phyloP scores from a whole-genome alignment of 2,329 filamentous ascomycete genomes.

The Ascochyta pisi region DNA sequence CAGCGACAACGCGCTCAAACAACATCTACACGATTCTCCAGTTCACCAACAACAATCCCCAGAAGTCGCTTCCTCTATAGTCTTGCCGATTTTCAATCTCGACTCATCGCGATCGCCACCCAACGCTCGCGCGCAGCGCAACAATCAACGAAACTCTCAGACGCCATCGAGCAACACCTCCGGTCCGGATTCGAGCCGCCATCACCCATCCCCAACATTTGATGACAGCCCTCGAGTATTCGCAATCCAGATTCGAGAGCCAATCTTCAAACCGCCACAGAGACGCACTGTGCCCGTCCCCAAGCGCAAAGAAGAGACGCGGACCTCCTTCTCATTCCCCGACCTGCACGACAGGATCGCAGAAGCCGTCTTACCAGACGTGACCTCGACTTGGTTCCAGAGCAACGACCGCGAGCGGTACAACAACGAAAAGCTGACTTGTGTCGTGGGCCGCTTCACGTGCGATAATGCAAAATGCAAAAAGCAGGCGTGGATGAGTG shows the following conservation, averaged over 20 bases:
- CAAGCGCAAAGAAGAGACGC: background rate
- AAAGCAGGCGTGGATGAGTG: too few relatives aligned
- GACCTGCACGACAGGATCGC: background rate
- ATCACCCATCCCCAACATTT: too few relatives aligned
- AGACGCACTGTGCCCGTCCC: background rate
- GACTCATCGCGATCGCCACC: background rate
- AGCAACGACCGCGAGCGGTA: background rate
- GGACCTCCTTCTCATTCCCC: background rate
- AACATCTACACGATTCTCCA: constrained; percentile 2
- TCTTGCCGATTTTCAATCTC: background rate
- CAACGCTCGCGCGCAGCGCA: background rate
- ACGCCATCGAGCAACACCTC: background rate
- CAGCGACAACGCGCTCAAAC: constrained; percentile 1
- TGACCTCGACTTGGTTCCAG: background rate
- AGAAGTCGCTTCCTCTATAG: background rate
- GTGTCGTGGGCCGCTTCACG: too few relatives aligned
- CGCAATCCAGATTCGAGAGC: too few relatives aligned
- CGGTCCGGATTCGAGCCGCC: background rate
- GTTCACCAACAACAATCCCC: background rate
- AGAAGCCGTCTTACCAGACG: constrained; percentile 2
- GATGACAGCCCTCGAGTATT: too few relatives aligned
- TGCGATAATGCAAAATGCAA: too few relatives aligned
- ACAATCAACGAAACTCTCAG: background rate
- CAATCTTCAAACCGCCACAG: too few relatives aligned
- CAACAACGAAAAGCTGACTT: too few relatives aligned